phyloP scores from a whole-genome alignment of 2,329 filamentous ascomycete genomes.

The Talaromyces islandicus region DNA sequence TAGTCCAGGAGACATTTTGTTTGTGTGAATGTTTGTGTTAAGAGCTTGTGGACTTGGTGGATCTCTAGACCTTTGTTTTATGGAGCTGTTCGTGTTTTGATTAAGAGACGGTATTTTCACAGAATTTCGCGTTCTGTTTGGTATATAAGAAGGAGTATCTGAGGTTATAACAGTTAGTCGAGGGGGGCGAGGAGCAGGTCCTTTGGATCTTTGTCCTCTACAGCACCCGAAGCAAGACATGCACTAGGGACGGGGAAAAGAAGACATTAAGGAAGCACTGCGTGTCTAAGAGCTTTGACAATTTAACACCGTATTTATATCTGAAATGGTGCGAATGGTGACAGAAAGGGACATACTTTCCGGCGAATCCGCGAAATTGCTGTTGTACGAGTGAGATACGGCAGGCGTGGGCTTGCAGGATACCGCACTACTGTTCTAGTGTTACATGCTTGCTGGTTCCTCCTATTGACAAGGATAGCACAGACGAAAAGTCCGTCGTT shows the following conservation, averaged over 20 bases:
- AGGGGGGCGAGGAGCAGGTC: background rate
- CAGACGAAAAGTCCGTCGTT: background rate
- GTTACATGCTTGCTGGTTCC: background rate
- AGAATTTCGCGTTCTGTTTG: background rate
- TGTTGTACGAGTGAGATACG: background rate
- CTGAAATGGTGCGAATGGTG: background rate
- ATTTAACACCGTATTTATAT: background rate
- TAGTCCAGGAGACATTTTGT: constrained; percentile 4
- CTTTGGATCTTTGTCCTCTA: background rate
- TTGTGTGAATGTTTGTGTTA: background rate
- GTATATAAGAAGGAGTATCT: background rate
- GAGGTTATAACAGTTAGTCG: background rate
- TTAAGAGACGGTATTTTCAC: background rate
- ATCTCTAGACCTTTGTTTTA: background rate
- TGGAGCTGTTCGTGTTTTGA: background rate
- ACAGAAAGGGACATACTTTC: background rate
- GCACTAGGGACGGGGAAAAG: background rate
- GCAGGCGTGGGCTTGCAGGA: background rate
- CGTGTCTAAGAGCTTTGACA: background rate
- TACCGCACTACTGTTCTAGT: background rate
- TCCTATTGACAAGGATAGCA: background rate
- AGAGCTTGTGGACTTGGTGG: background rate
- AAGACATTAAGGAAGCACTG: background rate
- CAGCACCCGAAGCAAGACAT: background rate
- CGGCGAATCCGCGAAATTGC: background rate